Evolutionary conservation across 2,329 filamentous ascomycete species (phyloP).

Genomic region (Akanthomyces uredinophilus): DNA sequence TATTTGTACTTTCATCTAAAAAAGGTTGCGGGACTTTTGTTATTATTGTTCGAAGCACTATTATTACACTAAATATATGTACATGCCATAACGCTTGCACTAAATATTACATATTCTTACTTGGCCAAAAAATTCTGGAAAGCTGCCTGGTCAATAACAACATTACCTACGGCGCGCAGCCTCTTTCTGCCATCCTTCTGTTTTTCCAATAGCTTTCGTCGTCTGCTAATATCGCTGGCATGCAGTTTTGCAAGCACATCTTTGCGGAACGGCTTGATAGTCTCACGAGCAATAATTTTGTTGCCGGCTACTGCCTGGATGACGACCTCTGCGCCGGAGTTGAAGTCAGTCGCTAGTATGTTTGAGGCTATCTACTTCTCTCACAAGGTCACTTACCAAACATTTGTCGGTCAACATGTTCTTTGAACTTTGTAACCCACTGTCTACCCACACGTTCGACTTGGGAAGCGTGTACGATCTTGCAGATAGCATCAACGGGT

Average conservation of each 20-base stretch:
- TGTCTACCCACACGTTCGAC: constrained; percentile 72
- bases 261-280: constrained; percentile 93
- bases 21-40: too few species aligned
- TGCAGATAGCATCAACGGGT: constrained; percentile 90
- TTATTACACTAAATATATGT: neutral
- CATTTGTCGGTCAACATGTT: constrained; percentile 94
- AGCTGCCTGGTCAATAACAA: constrained; percentile 91
- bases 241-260: constrained; percentile 92
- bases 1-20: too few species aligned
- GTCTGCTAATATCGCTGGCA: constrained; percentile 76
- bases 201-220: constrained; percentile 86
- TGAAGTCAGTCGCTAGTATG: neutral
- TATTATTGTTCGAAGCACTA: neutral
- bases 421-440: constrained; percentile 95
- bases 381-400: constrained; percentile 47
- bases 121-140: constrained; percentile 93
- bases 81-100: too few species aligned
- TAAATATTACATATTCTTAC: constrained; percentile 30
- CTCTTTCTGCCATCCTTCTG: constrained; percentile 94
- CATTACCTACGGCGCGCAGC: constrained; percentile 77
- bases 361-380: neutral
- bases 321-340: constrained; percentile 59
- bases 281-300: constrained; percentile 83
- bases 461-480: constrained; percentile 80
- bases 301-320: constrained; percentile 87